Evolutionary conservation across 2,329 filamentous ascomycete species (phyloP).

Genomic region (Aureobasidium musti): DNA sequence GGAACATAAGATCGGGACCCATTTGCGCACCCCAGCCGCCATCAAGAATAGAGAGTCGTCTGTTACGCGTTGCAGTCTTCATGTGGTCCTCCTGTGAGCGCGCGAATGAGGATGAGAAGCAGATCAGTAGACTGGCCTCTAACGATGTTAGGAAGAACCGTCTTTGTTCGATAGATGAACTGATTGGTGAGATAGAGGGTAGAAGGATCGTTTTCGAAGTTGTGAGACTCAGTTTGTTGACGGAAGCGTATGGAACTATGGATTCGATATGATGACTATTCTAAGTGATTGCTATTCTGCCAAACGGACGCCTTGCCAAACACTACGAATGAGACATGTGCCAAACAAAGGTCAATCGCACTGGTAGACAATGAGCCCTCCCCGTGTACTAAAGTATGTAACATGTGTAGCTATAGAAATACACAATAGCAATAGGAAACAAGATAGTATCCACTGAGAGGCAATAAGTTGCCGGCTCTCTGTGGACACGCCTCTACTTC

Average conservation of each 20-base stretch:
- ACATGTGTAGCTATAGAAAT: too few species aligned
- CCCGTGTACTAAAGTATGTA: too few species aligned
- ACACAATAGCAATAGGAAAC: too few species aligned
- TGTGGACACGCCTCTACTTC: too few species aligned
- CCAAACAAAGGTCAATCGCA: not conserved
- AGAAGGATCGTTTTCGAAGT: too few species aligned
- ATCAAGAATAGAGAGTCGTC: not conserved
- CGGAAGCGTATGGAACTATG: not conserved
- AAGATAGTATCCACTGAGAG: too few species aligned
- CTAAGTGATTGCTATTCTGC: not conserved
- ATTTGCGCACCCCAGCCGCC: constrained; percentile 2
- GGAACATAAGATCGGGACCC: constrained; percentile 6
- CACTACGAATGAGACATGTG: not conserved
- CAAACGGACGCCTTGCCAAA: not conserved
- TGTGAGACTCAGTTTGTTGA: not conserved
- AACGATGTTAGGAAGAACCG: not conserved
- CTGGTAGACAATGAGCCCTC: not conserved
- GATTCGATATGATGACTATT: not conserved
- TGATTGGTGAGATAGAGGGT: not conserved
- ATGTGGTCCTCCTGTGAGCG: not conserved
- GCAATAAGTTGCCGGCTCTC: too few species aligned
- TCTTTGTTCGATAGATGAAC: not conserved
- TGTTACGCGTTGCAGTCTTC: not conserved
- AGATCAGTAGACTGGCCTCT: not conserved
- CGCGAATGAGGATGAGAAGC: not conserved